Evolutionary conservation across 352 stramenopile species (phyloP), one percentile per base, ranked within the genome.

Genomic region (Peronospora destructor): DNA sequence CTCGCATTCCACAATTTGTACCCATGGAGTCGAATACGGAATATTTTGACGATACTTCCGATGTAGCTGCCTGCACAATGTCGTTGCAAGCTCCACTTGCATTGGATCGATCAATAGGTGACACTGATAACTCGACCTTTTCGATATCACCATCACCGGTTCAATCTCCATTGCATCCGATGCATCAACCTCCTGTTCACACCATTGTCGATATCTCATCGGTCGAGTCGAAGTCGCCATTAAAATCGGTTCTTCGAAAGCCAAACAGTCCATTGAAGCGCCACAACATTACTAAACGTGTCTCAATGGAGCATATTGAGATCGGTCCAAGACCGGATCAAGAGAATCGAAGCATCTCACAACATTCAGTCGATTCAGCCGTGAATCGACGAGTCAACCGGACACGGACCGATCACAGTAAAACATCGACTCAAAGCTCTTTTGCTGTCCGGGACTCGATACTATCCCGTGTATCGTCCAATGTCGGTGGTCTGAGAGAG

Each of bases 401-500:
- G 21, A 51, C 63, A 0, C 57, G 56, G 0, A 64, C 54, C 1
- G 16, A 39, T 4, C 58, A 62, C 29, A 83, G 71, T 53, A 65
- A 64, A 12, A 72, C 63, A n/a, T 83, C 68, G 0, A 50, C 26
- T 17, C 40, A 53, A 13, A 64, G 53, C 33, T 65, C 55, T 2
- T 76, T 86, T 38, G 57, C 60, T 6, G 17, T 66, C 19, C 34
- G 66, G 1, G 57, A 68, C 28, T 61, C 68, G 2, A 23, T 74
- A 34, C 28, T 83, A 16, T 74, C 66, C 19, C 55, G 70, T 21
- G 61, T 79, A 41, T 77, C 68, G 0, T 77, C 66, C 5, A 65
- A 63, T 23, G 60, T 76, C 0, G 63, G 54, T 1, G 47, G 45
- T 19, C 34, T 90, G 12, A 56, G 78, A 9, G 75, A 90, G 26